phyloP scores from a whole-genome alignment of 192 early-diverging fungal genomes.

The Backusella psychrophila region DNA sequence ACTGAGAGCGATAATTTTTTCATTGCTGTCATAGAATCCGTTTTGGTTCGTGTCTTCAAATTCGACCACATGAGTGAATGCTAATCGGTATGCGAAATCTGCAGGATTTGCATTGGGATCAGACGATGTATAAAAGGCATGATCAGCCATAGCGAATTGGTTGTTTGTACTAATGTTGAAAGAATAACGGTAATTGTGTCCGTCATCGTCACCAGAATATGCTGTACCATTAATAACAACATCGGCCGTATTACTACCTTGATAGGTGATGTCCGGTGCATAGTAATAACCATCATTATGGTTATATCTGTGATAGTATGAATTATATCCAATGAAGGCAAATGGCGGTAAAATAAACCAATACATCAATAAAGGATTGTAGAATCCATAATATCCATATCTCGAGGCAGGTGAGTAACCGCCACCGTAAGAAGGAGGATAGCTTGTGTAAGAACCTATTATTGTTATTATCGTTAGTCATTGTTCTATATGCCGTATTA shows the following conservation, averaged over 20 bases:
- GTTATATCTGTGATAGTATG: conserved; percentile 30
- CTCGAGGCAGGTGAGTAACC: conserved; percentile 23
- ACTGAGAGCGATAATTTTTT: conserved; percentile 15
- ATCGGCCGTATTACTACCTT: conserved; percentile 12
- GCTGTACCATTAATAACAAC: conserved; percentile 36
- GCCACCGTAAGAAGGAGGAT: conserved; percentile 26
- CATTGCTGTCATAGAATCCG: conserved; percentile 28
- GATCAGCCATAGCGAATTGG: conserved; percentile 18
- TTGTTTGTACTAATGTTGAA: conserved; percentile 21
- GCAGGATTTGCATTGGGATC: conserved; percentile 26
- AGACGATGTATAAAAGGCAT: conserved; percentile 29
- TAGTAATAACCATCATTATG: conserved; percentile 29
- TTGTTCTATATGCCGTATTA: background rate
- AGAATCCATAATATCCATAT: conserved; percentile 27
- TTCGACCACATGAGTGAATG: conserved; percentile 29
- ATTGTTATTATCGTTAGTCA: background rate
- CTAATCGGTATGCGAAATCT: conserved; percentile 32
- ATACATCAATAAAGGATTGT: conserved; percentile 31
- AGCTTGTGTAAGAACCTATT: conserved; percentile 19
- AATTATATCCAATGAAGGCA: conserved; percentile 26
- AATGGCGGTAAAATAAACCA: conserved; percentile 27
- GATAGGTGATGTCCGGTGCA: conserved; percentile 20
- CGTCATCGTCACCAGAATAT: conserved; percentile 5
- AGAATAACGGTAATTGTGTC: conserved; percentile 24
- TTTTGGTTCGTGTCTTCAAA: conserved; percentile 35